Conservation (phyloP, 306 rosid genomes). For the Cicer yamashitae region DNA sequence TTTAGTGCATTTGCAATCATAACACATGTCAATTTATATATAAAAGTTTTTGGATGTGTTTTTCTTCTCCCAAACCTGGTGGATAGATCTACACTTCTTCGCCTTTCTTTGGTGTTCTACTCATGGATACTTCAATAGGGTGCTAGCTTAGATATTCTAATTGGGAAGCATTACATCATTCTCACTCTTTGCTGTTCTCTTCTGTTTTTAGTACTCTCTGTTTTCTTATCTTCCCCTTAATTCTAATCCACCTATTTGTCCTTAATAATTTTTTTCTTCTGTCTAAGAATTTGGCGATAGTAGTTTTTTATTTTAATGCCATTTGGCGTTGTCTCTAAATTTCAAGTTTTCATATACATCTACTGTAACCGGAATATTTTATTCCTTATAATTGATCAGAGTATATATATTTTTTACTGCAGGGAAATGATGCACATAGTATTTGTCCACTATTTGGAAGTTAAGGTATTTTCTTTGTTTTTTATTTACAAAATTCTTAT, state of each 20-base stretch:
- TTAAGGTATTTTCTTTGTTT: conserved; percentile 66
- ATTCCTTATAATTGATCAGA: conserved; percentile 23
- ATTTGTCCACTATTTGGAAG: conserved; percentile 95
- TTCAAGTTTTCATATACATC: conserved; percentile 28
- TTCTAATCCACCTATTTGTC: conserved; percentile 19
- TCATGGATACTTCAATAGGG: conserved; percentile 21
- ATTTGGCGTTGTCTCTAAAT: conserved; percentile 15
- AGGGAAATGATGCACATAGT: conserved; percentile 94
- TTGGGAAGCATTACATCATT: conserved; percentile 18
- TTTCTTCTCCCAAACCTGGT: conserved; percentile 19
- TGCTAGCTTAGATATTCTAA: conserved; percentile 35
- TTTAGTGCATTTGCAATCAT: conserved; percentile 31
- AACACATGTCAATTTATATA: conserved; percentile 25
- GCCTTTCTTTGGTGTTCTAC: conserved; percentile 35
- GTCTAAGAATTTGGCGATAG: background rate
- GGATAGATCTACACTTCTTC: conserved; percentile 23
- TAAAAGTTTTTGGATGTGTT: background rate
- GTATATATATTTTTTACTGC: conserved; percentile 51
- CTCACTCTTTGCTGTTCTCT: conserved; percentile 26
- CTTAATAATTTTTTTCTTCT: background rate
- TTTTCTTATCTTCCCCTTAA: conserved; percentile 8
- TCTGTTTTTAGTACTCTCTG: conserved; percentile 31
- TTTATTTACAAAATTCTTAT: background rate
- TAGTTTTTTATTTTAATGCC: conserved; percentile 29
- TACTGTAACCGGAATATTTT: background rate